Percentiles rank a stretch among this genome's conserved stretches.
These are phyloP conservation scores for Polytrichum formosum DNA, from an alignment of 225 moss, liverwort and hornwort species.

Conservation along the genomic window DNA sequence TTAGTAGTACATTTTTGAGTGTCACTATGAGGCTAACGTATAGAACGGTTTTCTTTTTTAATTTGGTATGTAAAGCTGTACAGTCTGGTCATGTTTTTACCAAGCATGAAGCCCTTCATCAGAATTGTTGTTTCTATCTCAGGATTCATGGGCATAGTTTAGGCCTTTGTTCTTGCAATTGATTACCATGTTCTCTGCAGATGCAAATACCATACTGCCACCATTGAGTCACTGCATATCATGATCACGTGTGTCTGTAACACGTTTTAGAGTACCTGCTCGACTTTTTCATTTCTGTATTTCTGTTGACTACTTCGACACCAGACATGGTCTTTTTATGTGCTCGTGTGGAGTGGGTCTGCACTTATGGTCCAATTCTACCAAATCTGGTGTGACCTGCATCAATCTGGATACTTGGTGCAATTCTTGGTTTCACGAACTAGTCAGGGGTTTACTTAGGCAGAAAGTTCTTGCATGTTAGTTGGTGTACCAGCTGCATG, in stretches of 20 bases:
- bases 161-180: slow-evolving; percentile 16
- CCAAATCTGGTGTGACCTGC: not conserved
- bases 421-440: no score
- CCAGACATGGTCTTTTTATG: slow-evolving; percentile 11
- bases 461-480: no score
- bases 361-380: not conserved
- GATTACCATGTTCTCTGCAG: slow-evolving; percentile 27
- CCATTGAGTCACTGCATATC: slow-evolving; percentile 4
- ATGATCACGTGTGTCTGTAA: not conserved
- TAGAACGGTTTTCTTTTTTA: slow-evolving; percentile 45
- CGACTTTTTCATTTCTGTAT: slow-evolving; percentile 9
- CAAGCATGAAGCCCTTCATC: slow-evolving; percentile 23
- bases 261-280: no score
- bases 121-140: no score
- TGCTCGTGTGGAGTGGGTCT: slow-evolving; percentile 7
- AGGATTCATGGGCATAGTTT: slow-evolving; percentile 20
- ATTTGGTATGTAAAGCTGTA: slow-evolving; percentile 45
- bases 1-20: slow-evolving; percentile 29
- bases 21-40: slow-evolving; percentile 40
- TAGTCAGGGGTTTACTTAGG: no score
- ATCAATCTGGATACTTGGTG: not conserved
- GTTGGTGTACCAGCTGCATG: no score
- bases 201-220: slow-evolving; percentile 23
- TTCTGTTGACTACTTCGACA: slow-evolving; percentile 6
- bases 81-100: slow-evolving; percentile 41